Conservation (phyloP, 768 basidiomycete genomes). For the Leccinum boreale region DNA sequence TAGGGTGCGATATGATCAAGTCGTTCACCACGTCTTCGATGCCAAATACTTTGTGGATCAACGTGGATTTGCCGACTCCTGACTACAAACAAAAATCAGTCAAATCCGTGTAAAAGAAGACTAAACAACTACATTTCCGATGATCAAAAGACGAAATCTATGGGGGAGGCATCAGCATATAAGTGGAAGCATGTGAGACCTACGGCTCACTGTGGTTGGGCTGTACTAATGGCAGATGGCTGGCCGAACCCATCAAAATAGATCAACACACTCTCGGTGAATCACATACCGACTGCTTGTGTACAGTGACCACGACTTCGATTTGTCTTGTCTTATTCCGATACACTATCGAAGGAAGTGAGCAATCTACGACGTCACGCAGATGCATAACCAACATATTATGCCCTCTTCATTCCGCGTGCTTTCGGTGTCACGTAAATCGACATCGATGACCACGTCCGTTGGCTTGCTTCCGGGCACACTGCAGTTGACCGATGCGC, state of each 20-base stretch:
- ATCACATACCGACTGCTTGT: slow-evolving; percentile 2
- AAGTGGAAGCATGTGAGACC: too few species aligned
- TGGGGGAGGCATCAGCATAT: neutral
- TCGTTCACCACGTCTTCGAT: slow-evolving; percentile 6
- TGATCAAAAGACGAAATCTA: slow-evolving; percentile 16
- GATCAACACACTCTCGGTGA: neutral
- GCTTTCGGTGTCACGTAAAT: neutral
- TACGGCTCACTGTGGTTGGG: slow-evolving; percentile 4
- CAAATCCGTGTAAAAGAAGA: neutral
- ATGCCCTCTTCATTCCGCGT: neutral
- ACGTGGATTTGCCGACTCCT: slow-evolving; percentile 17
- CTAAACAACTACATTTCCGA: slow-evolving; percentile 8
- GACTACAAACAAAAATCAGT: slow-evolving; percentile 4
- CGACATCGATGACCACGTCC: neutral
- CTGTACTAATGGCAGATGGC: slow-evolving; percentile 2
- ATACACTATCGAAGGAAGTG: slow-evolving; percentile 4
- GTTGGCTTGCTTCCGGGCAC: too few species aligned
- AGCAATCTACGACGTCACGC: neutral
- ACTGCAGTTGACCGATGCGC: neutral
- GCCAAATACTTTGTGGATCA: slow-evolving; percentile 3
- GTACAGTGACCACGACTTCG: slow-evolving; percentile 7
- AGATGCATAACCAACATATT: slow-evolving; percentile 5
- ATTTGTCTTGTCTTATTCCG: slow-evolving; percentile 10
- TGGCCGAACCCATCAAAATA: neutral
- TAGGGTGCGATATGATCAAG: neutral